Base-by-base conservation (phyloP, 139 green algal genomes). In the Gonium pectorale region DNA sequence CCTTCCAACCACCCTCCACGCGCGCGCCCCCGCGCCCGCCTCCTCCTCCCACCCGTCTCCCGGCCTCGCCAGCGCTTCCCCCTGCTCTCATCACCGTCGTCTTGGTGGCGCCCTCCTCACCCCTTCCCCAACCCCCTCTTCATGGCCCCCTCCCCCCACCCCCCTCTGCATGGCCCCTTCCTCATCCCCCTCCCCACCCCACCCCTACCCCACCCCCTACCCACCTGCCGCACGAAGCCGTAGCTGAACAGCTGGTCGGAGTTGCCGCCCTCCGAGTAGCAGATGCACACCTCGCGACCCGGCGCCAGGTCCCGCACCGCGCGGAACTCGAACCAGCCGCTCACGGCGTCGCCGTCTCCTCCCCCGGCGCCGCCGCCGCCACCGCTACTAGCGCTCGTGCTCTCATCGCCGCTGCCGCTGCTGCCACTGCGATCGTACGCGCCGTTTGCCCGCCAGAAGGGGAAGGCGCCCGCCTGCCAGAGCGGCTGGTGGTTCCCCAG, bases 221-320 rank as follows among this genome's bases (percentile, higher is more conserved):
- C 24, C 19, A 35, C 67, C 67, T 74, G 31, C 44, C 44, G 69
- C 15, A 79, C 22, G 51, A 67, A 80, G 44, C 72, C 72, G 51
- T 67, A 80, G 22, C 19, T 52, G 72, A 52, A 80, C 7, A 80
- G 51, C 72, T 63, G 72, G 22, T 80, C 72, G 21, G 3, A 5
- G 33, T 67, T 67, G 33, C 33, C 51, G 49, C 35, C 72, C 72
- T 80, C 72, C 22, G 33, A 52, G 72, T 80, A 80, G 72, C 72
- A 80, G 35, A 67, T 67, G 72, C 51, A 80, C 51, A 80, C 52
- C 52, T 80, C 51, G 24, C 5, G 8, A 0, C 72, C 72, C 22
- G 52, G 31, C 21, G 3, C 33, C 37, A 80, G 31, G 3, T 49
- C 21, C 33, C 49, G 72, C 51, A 52, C 72, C 22, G 72, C 51